phyloP scores from a whole-genome alignment of 106 monocot genomes.

The Ottelia alismoides region DNA sequence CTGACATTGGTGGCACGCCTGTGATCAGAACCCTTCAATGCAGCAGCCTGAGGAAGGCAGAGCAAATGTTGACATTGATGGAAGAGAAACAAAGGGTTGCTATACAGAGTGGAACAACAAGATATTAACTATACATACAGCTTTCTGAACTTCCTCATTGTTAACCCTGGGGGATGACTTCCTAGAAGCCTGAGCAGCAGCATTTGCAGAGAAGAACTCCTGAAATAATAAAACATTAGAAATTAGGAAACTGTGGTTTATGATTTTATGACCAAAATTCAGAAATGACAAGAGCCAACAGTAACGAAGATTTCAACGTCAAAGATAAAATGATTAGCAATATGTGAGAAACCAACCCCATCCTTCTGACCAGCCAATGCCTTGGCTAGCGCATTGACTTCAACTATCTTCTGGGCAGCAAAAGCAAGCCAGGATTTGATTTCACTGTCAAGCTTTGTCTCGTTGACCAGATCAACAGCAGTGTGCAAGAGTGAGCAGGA shows the following conservation, averaged over 20 bases:
- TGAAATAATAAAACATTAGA: too few species aligned
- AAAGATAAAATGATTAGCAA: too few species aligned
- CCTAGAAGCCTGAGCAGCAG: conserved; percentile 36
- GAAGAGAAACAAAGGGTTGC: too few species aligned
- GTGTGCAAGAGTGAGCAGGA: conserved; percentile 64
- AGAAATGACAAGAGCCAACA: too few species aligned
- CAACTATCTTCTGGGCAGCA: conserved; percentile 61
- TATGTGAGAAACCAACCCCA: too few species aligned
- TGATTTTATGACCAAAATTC: too few species aligned
- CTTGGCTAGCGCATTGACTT: conserved; percentile 52
- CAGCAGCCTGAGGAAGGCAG: conserved; percentile 32
- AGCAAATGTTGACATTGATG: too few species aligned
- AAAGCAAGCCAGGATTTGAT: conserved; percentile 77
- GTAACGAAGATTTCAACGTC: too few species aligned
- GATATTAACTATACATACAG: conserved; percentile 29
- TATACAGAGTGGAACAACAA: too few species aligned
- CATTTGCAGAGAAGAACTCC: conserved; percentile 32
- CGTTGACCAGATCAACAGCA: conserved; percentile 38
- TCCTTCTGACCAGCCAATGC: conserved; percentile 57
- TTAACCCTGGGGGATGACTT: conserved; percentile 33
- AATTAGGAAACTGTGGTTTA: too few species aligned
- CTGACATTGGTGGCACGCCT: conserved; percentile 31
- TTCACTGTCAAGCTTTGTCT: conserved; percentile 48
- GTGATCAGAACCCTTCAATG: conserved; percentile 32
- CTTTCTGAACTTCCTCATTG: conserved; percentile 32